A percentile compares a stretch with the other conserved stretches of the same genome.
Conservation (phyloP, 352 stramenopile species). For the Globisporangium alternatum region DNA sequence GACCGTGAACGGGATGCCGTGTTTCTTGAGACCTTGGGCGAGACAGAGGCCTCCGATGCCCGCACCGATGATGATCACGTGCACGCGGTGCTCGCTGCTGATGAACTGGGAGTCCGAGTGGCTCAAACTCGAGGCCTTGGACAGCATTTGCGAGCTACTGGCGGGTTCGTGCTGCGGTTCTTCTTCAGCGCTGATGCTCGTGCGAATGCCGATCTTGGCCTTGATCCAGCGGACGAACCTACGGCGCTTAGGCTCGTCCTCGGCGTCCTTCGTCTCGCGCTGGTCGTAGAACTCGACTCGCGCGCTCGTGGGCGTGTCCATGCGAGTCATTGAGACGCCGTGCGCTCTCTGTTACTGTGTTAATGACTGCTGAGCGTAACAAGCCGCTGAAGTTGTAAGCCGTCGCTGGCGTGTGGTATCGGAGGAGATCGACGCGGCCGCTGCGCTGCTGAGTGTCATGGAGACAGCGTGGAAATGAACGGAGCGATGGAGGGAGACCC, state of each 20-base stretch:
- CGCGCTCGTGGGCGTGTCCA: background rate
- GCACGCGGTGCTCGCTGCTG: constrained; percentile 18
- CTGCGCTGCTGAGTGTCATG: background rate
- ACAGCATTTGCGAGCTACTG: background rate
- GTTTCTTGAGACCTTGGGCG: constrained; percentile 53
- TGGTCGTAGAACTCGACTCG: constrained; percentile 34
- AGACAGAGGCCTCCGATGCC: constrained; percentile 62
- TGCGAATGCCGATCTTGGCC: constrained; percentile 37
- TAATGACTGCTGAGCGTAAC: background rate
- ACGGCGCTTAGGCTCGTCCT: constrained; percentile 52
- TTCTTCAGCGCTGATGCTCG: constrained; percentile 22
- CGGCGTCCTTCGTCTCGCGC: constrained; percentile 27
- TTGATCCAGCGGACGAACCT: constrained; percentile 67
- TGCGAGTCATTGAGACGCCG: constrained; percentile 14
- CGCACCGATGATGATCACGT: constrained; percentile 47
- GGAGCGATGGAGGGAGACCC: no score
- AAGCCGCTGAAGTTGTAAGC: no score
- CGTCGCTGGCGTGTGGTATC: background rate
- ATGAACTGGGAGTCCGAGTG: background rate
- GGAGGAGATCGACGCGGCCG: background rate
- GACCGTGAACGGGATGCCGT: constrained; percentile 62
- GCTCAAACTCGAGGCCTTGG: background rate
- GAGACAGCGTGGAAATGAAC: background rate
- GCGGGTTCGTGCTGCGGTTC: constrained; percentile 3
- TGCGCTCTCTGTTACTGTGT: background rate